These are phyloP conservation scores for Calamus simplicifolius DNA, from an alignment of 176 grass and related monocot genomes.

Conservation along the genomic window DNA sequence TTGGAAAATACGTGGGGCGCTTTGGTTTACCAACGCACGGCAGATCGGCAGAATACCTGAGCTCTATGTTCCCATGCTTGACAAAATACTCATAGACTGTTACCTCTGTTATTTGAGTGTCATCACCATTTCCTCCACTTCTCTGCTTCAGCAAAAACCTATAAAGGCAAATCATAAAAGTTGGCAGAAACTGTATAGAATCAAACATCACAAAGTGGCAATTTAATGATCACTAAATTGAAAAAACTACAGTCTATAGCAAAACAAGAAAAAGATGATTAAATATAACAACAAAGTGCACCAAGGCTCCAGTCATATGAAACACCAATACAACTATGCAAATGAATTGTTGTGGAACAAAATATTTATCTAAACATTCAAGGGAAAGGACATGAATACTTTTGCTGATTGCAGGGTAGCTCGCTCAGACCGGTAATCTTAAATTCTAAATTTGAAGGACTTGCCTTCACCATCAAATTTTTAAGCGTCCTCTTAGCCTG, in stretches of 20 bases:
- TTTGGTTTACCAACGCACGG: slow-evolving; percentile 92
- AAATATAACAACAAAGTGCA: too few relatives aligned
- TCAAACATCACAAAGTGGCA: too few relatives aligned
- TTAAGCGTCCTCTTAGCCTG: slow-evolving; percentile 67
- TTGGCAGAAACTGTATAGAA: too few relatives aligned
- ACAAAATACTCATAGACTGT: slow-evolving; percentile 71
- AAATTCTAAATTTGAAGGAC: slow-evolving; percentile 46
- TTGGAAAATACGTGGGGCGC: slow-evolving; percentile 53
- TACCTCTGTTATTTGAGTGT: slow-evolving; percentile 23
- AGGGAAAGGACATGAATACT: slow-evolving; percentile 5
- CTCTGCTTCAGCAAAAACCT: slow-evolving; percentile 60
- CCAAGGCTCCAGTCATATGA: too few relatives aligned
- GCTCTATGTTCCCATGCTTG: slow-evolving; percentile 38
- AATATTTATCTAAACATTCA: too few relatives aligned
- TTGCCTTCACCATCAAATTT: slow-evolving; percentile 58
- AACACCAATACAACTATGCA: too few relatives aligned
- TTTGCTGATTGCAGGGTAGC: slow-evolving; percentile 32
- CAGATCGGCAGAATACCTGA: slow-evolving; percentile 52
- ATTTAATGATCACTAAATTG: too few relatives aligned
- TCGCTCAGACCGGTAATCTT: slow-evolving; percentile 86
- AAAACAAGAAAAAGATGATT: too few relatives aligned
- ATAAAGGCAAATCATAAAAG: slow-evolving; percentile 4
- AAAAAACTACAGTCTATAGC: too few relatives aligned
- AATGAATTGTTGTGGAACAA: too few relatives aligned
- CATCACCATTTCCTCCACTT: slow-evolving; percentile 29